Conservation (phyloP, 805 yeast species). For the Cyberlindnera xylosilytica region DNA sequence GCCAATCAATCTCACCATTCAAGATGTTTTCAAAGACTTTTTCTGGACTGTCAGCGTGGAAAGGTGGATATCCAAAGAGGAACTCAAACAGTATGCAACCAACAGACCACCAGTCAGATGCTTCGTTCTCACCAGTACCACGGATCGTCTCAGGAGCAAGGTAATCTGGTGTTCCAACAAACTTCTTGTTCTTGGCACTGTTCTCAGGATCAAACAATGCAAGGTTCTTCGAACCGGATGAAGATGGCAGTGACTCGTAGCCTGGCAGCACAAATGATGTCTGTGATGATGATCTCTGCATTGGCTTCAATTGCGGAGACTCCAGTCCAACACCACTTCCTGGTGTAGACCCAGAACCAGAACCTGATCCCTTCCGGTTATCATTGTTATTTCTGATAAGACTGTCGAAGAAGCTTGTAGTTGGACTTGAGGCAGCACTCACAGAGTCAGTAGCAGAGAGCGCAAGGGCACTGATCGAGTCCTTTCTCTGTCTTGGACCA, state of each 20-base stretch:
- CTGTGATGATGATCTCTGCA: slow-evolving; percentile 50
- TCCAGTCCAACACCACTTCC: slow-evolving; percentile 21
- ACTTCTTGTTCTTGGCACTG: slow-evolving; percentile 52
- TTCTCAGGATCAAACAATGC: slow-evolving; percentile 76
- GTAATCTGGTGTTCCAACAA: slow-evolving; percentile 98
- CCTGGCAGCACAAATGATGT: slow-evolving; percentile 54
- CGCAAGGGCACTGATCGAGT: slow-evolving; percentile 23
- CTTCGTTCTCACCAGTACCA: slow-evolving; percentile 78
- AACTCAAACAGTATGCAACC: slow-evolving; percentile 95
- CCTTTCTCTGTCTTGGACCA: slow-evolving; percentile 15
- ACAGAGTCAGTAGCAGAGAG: slow-evolving; percentile 17
- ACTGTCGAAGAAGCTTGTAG: slow-evolving; percentile 29
- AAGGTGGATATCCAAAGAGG: slow-evolving; percentile 91
- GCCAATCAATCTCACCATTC: slow-evolving; percentile 80
- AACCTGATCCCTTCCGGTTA: slow-evolving; percentile 9
- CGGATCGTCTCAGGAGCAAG: slow-evolving; percentile 93
- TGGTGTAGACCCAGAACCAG: slow-evolving; percentile 7
- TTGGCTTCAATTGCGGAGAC: slow-evolving; percentile 49
- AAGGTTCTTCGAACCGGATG: slow-evolving; percentile 33
- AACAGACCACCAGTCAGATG: slow-evolving; percentile 98
- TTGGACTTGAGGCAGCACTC: slow-evolving; percentile 28
- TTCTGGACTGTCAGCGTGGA: slow-evolving; percentile 78
- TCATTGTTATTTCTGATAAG: slow-evolving; percentile 20
- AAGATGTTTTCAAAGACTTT: slow-evolving; percentile 80
- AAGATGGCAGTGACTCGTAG: slow-evolving; percentile 35